Evolutionary conservation across 345 rosid genomes (phyloP).

Genomic region (Capsella bursapastoris): DNA sequence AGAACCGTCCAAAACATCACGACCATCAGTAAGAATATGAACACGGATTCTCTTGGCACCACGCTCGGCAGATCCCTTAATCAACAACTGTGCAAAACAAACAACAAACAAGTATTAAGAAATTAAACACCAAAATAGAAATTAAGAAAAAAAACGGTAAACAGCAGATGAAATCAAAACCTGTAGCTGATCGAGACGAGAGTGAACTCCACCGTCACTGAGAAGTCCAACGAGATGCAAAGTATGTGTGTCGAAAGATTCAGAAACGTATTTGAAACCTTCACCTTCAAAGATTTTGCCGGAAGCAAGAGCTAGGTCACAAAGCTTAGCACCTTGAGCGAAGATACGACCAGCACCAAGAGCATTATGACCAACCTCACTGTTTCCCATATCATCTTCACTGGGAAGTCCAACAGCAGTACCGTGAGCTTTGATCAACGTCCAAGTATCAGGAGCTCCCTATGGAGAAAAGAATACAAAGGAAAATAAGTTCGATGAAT

Average conservation of each 20-base stretch:
- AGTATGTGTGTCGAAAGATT: conserved; percentile 61
- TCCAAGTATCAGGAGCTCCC: conserved; percentile 87
- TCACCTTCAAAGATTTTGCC: conserved; percentile 82
- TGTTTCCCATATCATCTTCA: conserved; percentile 99
- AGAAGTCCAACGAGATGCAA: conserved; percentile 87
- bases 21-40: conserved; percentile 94
- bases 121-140: not conserved
- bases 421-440: conserved; percentile 91
- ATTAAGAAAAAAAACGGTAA: not conserved
- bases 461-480: conserved; percentile 5
- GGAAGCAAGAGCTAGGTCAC: conserved; percentile 89
- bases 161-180: conserved; percentile 35
- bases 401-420: conserved; percentile 91
- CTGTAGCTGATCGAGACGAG: conserved; percentile 91
- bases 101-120: not conserved
- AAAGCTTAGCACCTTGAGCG: conserved; percentile 99
- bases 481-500: not conserved
- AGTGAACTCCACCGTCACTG: conserved; percentile 99
- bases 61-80: conserved; percentile 80
- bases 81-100: conserved; percentile 60
- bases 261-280: conserved; percentile 79
- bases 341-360: conserved; percentile 96
- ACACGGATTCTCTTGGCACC: conserved; percentile 94
- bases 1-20: conserved; percentile 96
- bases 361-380: conserved; percentile 99